Conservation (phyloP, 1,284 basidiomycete species). For the Tausonia pullulans region DNA sequence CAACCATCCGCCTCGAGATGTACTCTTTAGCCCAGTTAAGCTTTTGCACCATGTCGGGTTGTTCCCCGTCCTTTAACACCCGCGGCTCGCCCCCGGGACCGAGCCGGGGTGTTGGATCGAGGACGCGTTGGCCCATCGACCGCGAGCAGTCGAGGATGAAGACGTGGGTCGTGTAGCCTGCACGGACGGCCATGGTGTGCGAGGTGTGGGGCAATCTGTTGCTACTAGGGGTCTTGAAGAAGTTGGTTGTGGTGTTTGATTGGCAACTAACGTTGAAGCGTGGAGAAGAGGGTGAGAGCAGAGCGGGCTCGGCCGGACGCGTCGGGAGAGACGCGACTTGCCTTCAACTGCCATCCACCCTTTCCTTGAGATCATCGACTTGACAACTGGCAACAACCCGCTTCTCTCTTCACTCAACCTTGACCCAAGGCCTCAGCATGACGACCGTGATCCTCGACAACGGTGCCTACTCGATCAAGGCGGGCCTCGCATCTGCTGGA, state of each 20-base stretch:
- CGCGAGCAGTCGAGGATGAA: conserved; percentile 79
- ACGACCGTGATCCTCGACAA: conserved; percentile 63
- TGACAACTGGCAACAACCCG: too few relatives aligned
- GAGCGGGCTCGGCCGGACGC: too few relatives aligned
- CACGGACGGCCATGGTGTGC: conserved; percentile 21
- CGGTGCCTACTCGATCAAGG: conserved; percentile 69
- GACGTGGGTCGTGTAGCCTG: conserved; percentile 30
- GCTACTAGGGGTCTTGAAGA: too few relatives aligned
- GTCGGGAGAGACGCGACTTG: too few relatives aligned
- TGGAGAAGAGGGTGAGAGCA: too few relatives aligned
- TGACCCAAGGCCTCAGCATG: conserved; percentile 28
- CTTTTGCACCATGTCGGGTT: conserved; percentile 52
- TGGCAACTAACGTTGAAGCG: too few relatives aligned
- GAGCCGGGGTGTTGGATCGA: conserved; percentile 36
- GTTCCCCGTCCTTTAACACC: conserved; percentile 26
- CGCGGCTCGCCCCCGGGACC: too few relatives aligned
- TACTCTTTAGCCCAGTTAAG: conserved; percentile 73
- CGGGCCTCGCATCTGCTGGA: conserved; percentile 40
- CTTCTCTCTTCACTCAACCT: too few relatives aligned
- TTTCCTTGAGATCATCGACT: too few relatives aligned
- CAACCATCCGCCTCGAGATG: conserved; percentile 75
- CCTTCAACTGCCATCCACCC: too few relatives aligned
- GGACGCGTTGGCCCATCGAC: conserved; percentile 61
- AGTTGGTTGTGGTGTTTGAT: too few relatives aligned
- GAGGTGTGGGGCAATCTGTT: too few relatives aligned